Conservation (phyloP, 441 rosid species). For the Populus tomentosa region DNA sequence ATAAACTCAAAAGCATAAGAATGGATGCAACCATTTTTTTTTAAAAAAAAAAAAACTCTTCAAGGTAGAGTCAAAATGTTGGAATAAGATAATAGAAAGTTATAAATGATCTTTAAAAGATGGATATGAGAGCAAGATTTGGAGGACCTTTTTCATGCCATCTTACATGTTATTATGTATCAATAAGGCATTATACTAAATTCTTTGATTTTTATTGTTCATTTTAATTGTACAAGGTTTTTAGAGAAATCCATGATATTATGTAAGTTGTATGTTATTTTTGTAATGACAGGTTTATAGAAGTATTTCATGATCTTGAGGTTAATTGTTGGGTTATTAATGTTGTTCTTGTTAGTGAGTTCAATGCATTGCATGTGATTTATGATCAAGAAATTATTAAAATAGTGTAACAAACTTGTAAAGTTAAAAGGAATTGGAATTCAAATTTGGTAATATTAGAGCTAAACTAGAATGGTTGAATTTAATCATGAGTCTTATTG, state of each 20-base stretch:
- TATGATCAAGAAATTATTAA: constrained; percentile 84
- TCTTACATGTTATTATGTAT: neutral
- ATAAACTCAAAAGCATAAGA: constrained; percentile 69
- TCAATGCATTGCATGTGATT: constrained; percentile 83
- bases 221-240: no score
- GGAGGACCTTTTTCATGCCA: constrained; percentile 47
- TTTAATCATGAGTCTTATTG: no score
- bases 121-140: constrained; percentile 92
- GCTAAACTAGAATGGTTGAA: no score
- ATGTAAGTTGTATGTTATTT: neutral
- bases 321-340: constrained; percentile 86
- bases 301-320: constrained; percentile 58
- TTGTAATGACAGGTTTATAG: constrained; percentile 62
- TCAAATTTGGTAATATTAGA: no score
- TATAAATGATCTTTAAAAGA: constrained; percentile 60
- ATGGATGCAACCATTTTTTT: constrained; percentile 64
- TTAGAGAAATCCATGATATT: neutral
- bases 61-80: constrained; percentile 75
- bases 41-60: constrained; percentile 56
- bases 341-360: constrained; percentile 71
- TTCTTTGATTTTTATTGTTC: neutral
- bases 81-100: constrained; percentile 63
- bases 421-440: no score
- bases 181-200: neutral
- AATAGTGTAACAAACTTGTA: constrained; percentile 43